Conservation (phyloP, 2,329 filamentous ascomycete genomes). For the Alternaria burnsii region DNA sequence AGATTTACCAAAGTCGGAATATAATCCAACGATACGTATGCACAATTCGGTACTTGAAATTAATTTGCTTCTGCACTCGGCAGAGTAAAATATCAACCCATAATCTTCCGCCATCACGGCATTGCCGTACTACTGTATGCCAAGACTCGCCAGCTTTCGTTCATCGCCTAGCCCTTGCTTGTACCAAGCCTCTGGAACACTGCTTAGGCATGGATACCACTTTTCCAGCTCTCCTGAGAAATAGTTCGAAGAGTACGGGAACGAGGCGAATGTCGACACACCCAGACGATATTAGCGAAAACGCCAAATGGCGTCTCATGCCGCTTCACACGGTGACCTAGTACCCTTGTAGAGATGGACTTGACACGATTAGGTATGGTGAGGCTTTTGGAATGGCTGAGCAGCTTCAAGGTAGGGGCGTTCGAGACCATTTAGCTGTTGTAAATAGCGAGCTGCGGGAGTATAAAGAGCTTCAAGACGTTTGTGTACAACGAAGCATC, state of each 20-base stretch:
- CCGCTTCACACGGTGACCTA: conserved; percentile 5
- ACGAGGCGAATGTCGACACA: conserved; percentile 5
- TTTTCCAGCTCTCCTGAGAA: neutral
- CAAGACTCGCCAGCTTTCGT: neutral
- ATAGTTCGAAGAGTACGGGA: conserved; percentile 4
- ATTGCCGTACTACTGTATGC: conserved; percentile 3
- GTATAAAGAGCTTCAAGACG: conserved; percentile 18
- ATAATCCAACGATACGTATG: neutral
- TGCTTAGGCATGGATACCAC: conserved; percentile 8
- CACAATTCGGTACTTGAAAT: neutral
- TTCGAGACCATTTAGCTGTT: neutral
- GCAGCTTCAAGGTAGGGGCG: neutral
- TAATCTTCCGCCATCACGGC: neutral
- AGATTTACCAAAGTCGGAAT: neutral
- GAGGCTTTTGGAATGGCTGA: neutral
- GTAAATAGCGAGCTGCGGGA: neutral
- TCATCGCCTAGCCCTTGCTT: conserved; percentile 6
- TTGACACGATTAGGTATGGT: neutral
- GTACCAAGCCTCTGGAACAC: conserved; percentile 15
- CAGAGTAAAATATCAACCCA: neutral
- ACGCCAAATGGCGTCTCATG: neutral
- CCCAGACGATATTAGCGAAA: conserved; percentile 12
- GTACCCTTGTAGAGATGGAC: neutral
- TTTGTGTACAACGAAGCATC: conserved; percentile 2
- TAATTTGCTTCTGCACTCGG: neutral